Base-by-base conservation (phyloP, 257 asterid species). In the Parsonsia alboflavescens region DNA sequence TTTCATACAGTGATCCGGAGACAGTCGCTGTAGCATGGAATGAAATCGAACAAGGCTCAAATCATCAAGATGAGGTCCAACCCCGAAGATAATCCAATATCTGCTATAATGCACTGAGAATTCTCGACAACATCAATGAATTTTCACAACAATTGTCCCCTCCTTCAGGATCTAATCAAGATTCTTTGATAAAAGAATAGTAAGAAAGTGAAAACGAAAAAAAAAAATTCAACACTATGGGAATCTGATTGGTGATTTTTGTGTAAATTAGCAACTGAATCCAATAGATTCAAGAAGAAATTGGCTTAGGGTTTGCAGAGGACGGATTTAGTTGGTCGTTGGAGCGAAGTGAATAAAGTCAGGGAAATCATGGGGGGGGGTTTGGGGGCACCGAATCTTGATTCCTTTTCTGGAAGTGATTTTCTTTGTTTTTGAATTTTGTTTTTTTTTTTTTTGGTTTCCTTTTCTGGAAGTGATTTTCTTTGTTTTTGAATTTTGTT, bases 1-100 rank as follows among this genome's bases (percentile, higher is more conserved):
- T 78, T 66, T 68, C 39, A 61, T 0, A 68, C 21, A 72, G 26
- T 21, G 68, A 78, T 72, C 81, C 41, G 33, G 45, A 46, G 28
- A 33, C 53, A 7, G 69, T 70, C 70, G 65, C 50, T 78, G 56
- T 65, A 71, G 76, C 83, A 80, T 75, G 77, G 74, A 56, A 75
- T 50, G 77, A 72, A 68, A 42, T 39, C 17, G 21, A 65, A 39
- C 49, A 50, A 70, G 64, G 64, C 54, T n/a, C 62, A 49, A 70
- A 28, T 6, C 33, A 26, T 70, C 74, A 70, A 70, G 26, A 70
- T 52, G 45, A 50, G 62, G 42, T 30, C 63, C 44, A 65, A 65
- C 2, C 5, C 28, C 28, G 41, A 65, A 33, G 24, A 50, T 13
- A 70, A 70, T 50, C n/a, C 74, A 0, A 17, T 33, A 46, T 46